Percentiles rank a stretch among this genome's conserved stretches.
Evolutionary conservation across 1,139 yeast species (phyloP).

Genomic region (Hansenula lynferdii): DNA sequence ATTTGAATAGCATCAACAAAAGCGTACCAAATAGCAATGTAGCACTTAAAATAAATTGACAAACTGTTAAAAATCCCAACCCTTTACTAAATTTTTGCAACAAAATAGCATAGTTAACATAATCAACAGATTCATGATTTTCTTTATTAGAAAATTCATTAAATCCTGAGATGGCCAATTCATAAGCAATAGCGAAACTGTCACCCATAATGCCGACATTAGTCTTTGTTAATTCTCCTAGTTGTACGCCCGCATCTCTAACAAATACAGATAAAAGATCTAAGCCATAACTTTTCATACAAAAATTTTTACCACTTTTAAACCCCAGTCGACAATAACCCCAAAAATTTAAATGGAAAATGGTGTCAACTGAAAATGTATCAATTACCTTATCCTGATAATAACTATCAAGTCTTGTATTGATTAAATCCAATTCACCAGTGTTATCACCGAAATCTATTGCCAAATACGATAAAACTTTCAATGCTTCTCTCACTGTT

Average conservation of each 20-base stretch:
- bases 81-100: conserved; percentile 23
- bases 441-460: conserved; percentile 38
- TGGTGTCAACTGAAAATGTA: conserved; percentile 38
- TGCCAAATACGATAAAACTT: conserved; percentile 50
- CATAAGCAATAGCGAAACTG: conserved; percentile 36
- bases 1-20: conserved; percentile 4
- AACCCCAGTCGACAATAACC: conserved; percentile 44
- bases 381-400: conserved; percentile 30
- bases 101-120: conserved; percentile 20
- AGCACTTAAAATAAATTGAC: conserved; percentile 9
- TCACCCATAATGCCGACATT: conserved; percentile 36
- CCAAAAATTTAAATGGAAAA: conserved; percentile 39
- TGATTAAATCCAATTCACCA: conserved; percentile 19
- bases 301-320: conserved; percentile 22
- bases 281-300: conserved; percentile 37
- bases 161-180: conserved; percentile 20
- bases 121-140: conserved; percentile 7
- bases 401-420: conserved; percentile 18
- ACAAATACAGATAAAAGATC: conserved; percentile 43
- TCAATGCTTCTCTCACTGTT: conserved; percentile 44
- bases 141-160: conserved; percentile 14
- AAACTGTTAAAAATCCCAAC: conserved; percentile 14
- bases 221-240: conserved; percentile 37
- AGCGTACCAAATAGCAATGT: conserved; percentile 3
- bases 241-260: conserved; percentile 45